Conservation (phyloP, 1,284 basidiomycete species). For the Sanghuangporus baumii region DNA sequence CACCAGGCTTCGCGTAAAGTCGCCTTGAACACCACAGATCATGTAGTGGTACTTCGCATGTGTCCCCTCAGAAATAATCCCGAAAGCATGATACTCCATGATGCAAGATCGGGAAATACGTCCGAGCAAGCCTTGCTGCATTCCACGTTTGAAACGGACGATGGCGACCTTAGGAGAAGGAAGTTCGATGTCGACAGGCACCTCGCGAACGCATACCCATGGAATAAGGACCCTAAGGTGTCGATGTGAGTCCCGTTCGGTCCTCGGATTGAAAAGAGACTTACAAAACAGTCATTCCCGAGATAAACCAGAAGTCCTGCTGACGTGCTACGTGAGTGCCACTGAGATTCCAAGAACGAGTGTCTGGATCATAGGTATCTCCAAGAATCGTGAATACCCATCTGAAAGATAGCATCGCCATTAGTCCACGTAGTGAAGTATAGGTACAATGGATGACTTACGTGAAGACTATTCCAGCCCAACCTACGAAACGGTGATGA, state of each 20-base stretch:
- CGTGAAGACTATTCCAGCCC: conserved; percentile 34
- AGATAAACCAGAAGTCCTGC: conserved; percentile 70
- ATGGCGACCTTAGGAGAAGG: conserved; percentile 57
- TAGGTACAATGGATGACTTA: not conserved
- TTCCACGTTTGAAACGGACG: conserved; percentile 54
- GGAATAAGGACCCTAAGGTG: conserved; percentile 55
- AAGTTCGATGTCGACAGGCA: conserved; percentile 68
- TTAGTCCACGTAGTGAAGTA: conserved; percentile 18
- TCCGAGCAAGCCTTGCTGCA: conserved; percentile 57
- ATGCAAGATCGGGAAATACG: conserved; percentile 50
- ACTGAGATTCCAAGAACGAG: conserved; percentile 48
- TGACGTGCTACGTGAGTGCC: conserved; percentile 52
- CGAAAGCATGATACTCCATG: conserved; percentile 61
- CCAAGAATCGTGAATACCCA: conserved; percentile 61
- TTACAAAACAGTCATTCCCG: conserved; percentile 70
- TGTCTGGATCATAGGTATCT: conserved; percentile 51
- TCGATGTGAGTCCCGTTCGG: conserved; percentile 17
- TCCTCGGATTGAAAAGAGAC: conserved; percentile 22
- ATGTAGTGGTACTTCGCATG: conserved; percentile 70
- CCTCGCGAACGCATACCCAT: conserved; percentile 71
- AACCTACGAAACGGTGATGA: conserved; percentile 72
- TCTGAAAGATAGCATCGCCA: not conserved
- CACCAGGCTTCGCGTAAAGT: conserved; percentile 68
- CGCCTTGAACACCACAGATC: conserved; percentile 74
- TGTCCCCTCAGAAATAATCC: conserved; percentile 57